Evolutionary conservation across 108 stramenopile genomes (phyloP).

Genomic region (Chaetoceros tenuissimus): DNA sequence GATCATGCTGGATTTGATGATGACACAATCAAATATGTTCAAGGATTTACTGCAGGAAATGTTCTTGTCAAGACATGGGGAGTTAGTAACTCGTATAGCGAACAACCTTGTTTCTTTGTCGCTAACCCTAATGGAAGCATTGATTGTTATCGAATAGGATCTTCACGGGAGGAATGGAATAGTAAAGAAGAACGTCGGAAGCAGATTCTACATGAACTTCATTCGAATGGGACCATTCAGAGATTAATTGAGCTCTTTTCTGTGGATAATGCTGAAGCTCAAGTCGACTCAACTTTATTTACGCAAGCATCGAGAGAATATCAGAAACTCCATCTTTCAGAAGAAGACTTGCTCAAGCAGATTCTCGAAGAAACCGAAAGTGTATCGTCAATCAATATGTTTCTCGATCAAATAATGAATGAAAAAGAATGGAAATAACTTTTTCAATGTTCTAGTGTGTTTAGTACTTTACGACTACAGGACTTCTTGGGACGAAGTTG

Average conservation of each 20-base stretch:
- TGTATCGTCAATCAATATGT: background rate
- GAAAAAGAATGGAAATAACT: too few species aligned
- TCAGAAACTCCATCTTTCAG: background rate
- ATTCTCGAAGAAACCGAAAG: background rate
- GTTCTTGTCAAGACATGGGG: background rate
- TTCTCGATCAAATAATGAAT: too few species aligned
- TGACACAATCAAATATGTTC: background rate
- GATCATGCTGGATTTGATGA: background rate
- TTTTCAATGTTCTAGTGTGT: too few species aligned
- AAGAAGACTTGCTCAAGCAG: background rate
- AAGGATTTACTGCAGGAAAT: background rate
- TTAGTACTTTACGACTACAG: too few species aligned
- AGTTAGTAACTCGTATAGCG: background rate
- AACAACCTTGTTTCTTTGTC: background rate
- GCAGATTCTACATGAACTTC: background rate
- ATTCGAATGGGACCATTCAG: background rate
- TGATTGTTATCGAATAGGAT: background rate
- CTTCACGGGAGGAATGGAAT: too few species aligned
- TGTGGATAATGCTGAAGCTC: background rate
- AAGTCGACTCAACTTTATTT: background rate
- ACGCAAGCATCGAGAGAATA: background rate
- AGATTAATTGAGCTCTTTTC: background rate
- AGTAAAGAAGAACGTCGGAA: too few species aligned
- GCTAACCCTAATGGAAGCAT: background rate
- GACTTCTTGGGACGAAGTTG: too few species aligned